These are phyloP conservation scores for Beverwykella pulmonaria DNA, from an alignment of 495 filamentous ascomycete species.

Conservation along the genomic window DNA sequence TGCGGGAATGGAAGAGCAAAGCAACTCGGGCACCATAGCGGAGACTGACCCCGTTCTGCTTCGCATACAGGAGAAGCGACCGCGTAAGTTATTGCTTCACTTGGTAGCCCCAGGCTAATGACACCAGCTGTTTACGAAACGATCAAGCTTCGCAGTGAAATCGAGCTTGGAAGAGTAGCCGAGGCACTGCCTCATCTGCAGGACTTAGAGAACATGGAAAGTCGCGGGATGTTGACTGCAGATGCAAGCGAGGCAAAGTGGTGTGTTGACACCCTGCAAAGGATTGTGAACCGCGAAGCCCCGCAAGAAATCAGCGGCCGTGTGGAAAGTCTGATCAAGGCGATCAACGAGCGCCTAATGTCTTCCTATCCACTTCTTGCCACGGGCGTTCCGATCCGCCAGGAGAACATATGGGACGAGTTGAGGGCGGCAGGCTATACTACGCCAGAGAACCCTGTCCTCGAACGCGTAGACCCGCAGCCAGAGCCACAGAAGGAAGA, in stretches of 20 bases:
- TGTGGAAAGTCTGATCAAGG: constrained; percentile 16
- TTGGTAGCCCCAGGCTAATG: neutral
- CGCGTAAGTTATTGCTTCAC: constrained; percentile 8
- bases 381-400: constrained; percentile 5
- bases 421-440: constrained; percentile 27
- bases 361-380: constrained; percentile 26
- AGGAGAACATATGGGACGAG: constrained; percentile 27
- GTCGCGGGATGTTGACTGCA: constrained; percentile 1
- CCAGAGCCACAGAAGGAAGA: constrained; percentile 36
- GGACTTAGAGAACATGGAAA: constrained; percentile 21
- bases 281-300: constrained; percentile 9
- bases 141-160: constrained; percentile 24
- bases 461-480: constrained; percentile 11
- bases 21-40: neutral
- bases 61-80: constrained; percentile 25
- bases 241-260: constrained; percentile 31
- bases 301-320: constrained; percentile 14
- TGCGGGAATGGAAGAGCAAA: neutral
- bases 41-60: constrained; percentile 30
- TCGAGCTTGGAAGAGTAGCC: constrained; percentile 4
- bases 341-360: constrained; percentile 36
- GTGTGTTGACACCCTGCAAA: constrained; percentile 24
- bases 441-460: neutral
- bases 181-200: constrained; percentile 11
- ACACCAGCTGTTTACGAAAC: constrained; percentile 20